phyloP scores from a whole-genome alignment of 1,284 basidiomycete species.

The Sanghuangporus weigelae region DNA sequence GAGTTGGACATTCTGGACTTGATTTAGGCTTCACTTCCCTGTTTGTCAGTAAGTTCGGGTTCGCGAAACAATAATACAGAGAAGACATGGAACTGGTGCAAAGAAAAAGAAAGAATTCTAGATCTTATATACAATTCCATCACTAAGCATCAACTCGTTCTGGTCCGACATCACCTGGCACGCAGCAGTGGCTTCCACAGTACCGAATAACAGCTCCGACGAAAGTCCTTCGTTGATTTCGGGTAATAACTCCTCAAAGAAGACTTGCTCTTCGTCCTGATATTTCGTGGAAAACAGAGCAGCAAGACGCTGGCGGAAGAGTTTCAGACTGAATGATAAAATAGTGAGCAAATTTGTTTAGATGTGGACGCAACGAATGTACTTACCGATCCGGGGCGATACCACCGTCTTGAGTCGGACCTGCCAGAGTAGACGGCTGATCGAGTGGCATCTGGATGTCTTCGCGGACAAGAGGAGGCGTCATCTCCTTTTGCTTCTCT shows the following conservation, averaged over 20 bases:
- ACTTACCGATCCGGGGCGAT: constrained; percentile 54
- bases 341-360: constrained; percentile 11
- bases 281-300: constrained; percentile 63
- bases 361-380: not conserved
- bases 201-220: constrained; percentile 69
- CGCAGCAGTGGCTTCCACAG: constrained; percentile 72
- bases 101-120: constrained; percentile 26
- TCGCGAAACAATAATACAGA: not conserved
- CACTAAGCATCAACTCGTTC: constrained; percentile 87
- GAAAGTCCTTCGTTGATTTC: constrained; percentile 76
- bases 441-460: constrained; percentile 59
- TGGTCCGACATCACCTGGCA: constrained; percentile 76
- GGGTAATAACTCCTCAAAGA: constrained; percentile 67
- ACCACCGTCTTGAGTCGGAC: constrained; percentile 35
- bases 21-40: too few species aligned
- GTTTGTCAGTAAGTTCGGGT: too few species aligned
- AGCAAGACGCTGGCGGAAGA: constrained; percentile 76
- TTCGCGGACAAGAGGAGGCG: constrained; percentile 15
- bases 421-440: constrained; percentile 28
- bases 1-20: too few species aligned
- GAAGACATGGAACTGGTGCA: constrained; percentile 19
- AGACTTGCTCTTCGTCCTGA: constrained; percentile 73
- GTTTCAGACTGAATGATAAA: constrained; percentile 46
- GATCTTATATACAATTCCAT: constrained; percentile 73
- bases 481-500: constrained; percentile 27